Base-by-base conservation (phyloP, 2,329 filamentous ascomycete genomes). In the Aspergillus cejpii region DNA sequence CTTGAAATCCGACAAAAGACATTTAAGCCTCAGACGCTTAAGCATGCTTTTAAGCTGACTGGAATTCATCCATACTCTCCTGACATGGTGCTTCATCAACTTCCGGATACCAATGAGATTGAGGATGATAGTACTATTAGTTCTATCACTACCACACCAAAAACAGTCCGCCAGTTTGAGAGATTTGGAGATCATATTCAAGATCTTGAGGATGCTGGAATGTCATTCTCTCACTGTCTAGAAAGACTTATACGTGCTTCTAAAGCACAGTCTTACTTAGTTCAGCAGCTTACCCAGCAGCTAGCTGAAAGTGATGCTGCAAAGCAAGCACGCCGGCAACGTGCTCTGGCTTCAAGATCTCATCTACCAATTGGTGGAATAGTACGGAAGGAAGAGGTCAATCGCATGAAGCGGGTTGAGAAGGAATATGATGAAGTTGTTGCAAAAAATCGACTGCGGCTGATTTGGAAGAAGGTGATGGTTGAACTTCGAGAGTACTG, bases 111-210 rank as follows among this genome's bases (percentile, higher is more conserved):
- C 8, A 1, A 28, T 2, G 5, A 12, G 4, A 12, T 28, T n/a
- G 3, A 11, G 0, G 6, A n/a, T 6, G 6, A 28, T 2, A 1
- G 2, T 2, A 3, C 3, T 12, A 28, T 11, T 3, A n/a, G n/a
- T n/a, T 28, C 27, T n/a, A 6, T n/a, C 6, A 28, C 27, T 3
- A 28, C 11, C 3, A 28, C 3, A 1, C 27, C 27, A 5, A 12
- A 28, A 28, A 28, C 3, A 28, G 27, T 1, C 4, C 3, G 3
- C 8, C 3, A 28, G n/a, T 5, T 28, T n/a, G 2, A 28, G 11
- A 2, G 3, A n/a, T 28, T 5, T 28, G 3, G 3, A 2, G 1
- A n/a, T 28, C 3, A 28, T 28, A 12, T 28, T 3, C 27, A 12
- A 12, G 5, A 28, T 5, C 27, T 28, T 1, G 3, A 28, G 11